Conservation (phyloP, 331 rosid genomes). For the Quercus lobata region DNA sequence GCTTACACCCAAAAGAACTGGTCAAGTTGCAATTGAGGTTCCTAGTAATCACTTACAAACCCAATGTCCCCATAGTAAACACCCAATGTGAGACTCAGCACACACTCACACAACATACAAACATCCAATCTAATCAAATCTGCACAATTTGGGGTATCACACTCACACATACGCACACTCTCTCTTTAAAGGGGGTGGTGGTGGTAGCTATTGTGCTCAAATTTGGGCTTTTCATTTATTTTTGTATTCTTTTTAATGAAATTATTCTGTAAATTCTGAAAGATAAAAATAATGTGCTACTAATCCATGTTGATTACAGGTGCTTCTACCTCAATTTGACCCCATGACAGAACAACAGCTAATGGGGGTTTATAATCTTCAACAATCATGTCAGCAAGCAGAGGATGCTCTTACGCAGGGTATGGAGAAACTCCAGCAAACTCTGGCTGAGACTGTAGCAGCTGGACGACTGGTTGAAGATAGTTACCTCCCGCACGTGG, state of each 20-base stretch:
- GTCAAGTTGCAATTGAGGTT: no score
- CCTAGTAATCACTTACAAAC: no score
- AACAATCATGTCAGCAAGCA: slow-evolving; percentile 81
- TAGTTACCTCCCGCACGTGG: slow-evolving; percentile 45
- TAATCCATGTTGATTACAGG: slow-evolving; percentile 42
- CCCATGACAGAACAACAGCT: slow-evolving; percentile 65
- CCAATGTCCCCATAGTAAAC: no score
- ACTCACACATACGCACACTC: no score
- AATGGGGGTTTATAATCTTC: slow-evolving; percentile 51
- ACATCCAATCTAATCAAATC: no score
- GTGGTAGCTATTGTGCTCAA: background rate
- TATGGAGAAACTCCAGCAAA: slow-evolving; percentile 75
- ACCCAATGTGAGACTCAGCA: no score
- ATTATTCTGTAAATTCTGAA: background rate
- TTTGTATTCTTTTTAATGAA: background rate
- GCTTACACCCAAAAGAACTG: no score
- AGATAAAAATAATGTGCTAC: background rate
- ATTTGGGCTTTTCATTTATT: background rate
- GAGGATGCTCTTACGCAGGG: slow-evolving; percentile 98
- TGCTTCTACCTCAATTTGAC: slow-evolving; percentile 59
- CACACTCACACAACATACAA: no score
- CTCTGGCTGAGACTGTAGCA: slow-evolving; percentile 54
- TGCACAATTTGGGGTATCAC: no score
- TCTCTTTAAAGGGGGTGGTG: no score
- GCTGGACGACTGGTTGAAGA: slow-evolving; percentile 54